Evolutionary conservation across 495 filamentous ascomycete species (phyloP).

Genomic region (Annulohypoxylon bovei): DNA sequence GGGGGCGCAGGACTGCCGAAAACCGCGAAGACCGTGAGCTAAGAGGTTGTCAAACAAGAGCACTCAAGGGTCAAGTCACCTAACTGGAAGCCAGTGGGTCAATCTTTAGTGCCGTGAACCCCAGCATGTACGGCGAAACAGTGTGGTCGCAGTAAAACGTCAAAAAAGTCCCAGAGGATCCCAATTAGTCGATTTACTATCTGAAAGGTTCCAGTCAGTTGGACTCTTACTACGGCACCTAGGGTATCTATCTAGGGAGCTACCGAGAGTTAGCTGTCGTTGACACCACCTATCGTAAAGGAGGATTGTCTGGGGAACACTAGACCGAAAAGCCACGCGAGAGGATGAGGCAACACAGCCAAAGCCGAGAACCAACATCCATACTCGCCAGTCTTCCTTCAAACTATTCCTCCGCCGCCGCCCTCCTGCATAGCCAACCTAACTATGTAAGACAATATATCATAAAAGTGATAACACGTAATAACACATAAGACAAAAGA

Average conservation of each 20-base stretch:
- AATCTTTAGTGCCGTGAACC: background rate
- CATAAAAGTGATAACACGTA: background rate
- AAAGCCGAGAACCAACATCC: constrained; percentile 21
- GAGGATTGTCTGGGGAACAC: constrained; percentile 27
- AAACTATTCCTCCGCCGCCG: constrained; percentile 19
- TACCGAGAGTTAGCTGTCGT: constrained; percentile 15
- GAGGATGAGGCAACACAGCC: constrained; percentile 18
- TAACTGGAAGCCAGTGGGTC: constrained; percentile 3
- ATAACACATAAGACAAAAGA: constrained; percentile 2
- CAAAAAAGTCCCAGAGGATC: constrained; percentile 30
- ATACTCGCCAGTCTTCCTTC: constrained; percentile 14
- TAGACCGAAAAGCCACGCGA: constrained; percentile 38
- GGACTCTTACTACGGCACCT: background rate
- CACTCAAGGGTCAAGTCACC: background rate
- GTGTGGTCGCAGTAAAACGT: constrained; percentile 5
- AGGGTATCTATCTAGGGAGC: too few species aligned
- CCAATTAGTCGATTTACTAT: constrained; percentile 11
- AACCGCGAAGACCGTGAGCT: background rate
- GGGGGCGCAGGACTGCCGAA: constrained; percentile 27
- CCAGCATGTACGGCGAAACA: background rate
- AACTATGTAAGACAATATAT: constrained; percentile 1
- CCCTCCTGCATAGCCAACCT: constrained; percentile 22
- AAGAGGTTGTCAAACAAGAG: constrained; percentile 2
- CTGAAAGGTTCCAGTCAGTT: constrained; percentile 1
- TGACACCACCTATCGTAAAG: constrained; percentile 1